Base-by-base conservation (phyloP, 148 eudicot species). In the Rheum nobile region DNA sequence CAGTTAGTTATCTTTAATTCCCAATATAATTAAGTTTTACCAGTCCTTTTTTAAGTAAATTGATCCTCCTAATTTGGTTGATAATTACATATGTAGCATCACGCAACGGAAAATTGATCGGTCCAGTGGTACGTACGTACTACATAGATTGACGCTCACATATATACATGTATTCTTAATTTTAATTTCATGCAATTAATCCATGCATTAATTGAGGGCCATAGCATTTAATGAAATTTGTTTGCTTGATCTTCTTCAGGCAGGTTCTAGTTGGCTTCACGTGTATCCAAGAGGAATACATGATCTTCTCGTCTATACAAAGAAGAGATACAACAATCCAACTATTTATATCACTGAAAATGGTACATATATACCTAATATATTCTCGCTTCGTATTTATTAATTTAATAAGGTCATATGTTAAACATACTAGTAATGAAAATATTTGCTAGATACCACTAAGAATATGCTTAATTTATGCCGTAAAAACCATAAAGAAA, bases 61-160 rank as follows among this genome's bases (percentile, higher is more conserved):
- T 17, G 2, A 26, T 19, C 28, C 28, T 4, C 9, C 35, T 38
- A 71, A 71, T 26, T 6, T 43, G 0, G 1, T 8, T 28, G 31
- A 41, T 21, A n/a, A 14, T 43, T 39, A 31, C 16, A 1, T 44
- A 0, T 72, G 29, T 77, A 89, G 93, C 68, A 35, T 72, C 47
- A 38, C 77, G 79, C 42, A 78, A 87, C 35, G 93, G 93, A 26
- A 77, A 74, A 35, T 81, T 79, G 3, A 89, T 87, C 24, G 93
- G 93, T 42, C 77, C 77, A 8, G 59, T 75, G 84, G 93, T 88
- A 79, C 14, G 80, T 67, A 22, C 29, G 11, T 32, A 37, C 28
- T 3, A 22, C 31, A n/a, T 11, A 44, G 14, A 0, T 44, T 41
- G 1, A 44, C 8, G 10, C 57, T 5, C 46, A 17, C 22, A 31